Percentiles rank a stretch among this genome's conserved stretches.
Evolutionary conservation across 495 filamentous ascomycete genomes (phyloP).

Genomic region (Tuber indicum): DNA sequence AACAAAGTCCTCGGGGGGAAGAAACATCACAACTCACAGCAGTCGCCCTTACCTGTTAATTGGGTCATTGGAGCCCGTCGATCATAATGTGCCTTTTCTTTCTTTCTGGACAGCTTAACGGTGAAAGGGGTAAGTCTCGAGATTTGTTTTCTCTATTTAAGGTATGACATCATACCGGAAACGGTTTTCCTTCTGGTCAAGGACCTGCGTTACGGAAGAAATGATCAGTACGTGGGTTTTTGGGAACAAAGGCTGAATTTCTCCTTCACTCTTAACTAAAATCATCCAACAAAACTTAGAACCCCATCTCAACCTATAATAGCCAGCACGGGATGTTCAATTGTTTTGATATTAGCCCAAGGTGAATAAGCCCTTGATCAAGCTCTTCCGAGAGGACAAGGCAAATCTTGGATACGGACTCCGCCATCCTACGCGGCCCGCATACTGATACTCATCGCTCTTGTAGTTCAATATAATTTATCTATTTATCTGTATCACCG

Average conservation of each 20-base stretch:
- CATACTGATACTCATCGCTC: not conserved
- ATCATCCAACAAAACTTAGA: not conserved
- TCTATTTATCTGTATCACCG: no score
- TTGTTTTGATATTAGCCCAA: not conserved
- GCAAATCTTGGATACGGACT: not conserved
- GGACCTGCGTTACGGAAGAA: not conserved
- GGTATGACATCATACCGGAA: no score
- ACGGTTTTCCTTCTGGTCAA: not conserved
- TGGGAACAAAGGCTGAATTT: not conserved
- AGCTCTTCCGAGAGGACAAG: not conserved
- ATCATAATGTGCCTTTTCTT: not conserved
- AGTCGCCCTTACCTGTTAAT: not conserved
- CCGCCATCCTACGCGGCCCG: not conserved
- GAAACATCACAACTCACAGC: no score
- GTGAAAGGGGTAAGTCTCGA: not conserved
- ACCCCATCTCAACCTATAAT: not conserved
- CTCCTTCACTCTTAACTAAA: not conserved
- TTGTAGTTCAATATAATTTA: not conserved
- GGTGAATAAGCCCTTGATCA: not conserved
- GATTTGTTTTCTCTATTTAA: not conserved
- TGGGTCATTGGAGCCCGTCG: not conserved
- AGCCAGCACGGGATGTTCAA: not conserved
- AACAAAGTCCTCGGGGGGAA: no score
- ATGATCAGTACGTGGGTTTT: not conserved
- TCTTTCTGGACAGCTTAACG: no score